Evolutionary conservation across 495 filamentous ascomycete species (phyloP).

Genomic region (Cairneyella variabilis): DNA sequence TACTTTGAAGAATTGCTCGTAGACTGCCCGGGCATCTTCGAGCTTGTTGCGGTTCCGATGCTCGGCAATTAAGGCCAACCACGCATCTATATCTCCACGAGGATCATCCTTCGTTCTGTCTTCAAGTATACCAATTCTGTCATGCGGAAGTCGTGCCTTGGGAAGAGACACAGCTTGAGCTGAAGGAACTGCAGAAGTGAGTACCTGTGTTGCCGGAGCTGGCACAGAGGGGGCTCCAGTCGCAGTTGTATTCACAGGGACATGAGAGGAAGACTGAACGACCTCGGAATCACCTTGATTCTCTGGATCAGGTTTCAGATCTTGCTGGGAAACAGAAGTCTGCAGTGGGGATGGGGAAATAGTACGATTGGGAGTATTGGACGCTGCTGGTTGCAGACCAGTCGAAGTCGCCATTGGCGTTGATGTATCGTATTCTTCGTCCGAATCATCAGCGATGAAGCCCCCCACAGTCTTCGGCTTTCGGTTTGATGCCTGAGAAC

Average conservation of each 20-base stretch:
- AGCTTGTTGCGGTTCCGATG: constrained; percentile 76
- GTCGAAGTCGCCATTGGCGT: constrained; percentile 12
- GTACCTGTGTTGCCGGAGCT: constrained; percentile 38
- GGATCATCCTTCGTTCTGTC: constrained; percentile 89
- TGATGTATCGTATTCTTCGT: constrained; percentile 41
- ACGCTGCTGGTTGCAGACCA: constrained; percentile 12
- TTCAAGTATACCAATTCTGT: constrained; percentile 65
- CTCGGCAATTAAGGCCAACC: constrained; percentile 82
- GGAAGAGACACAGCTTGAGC: constrained; percentile 14
- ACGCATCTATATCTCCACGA: constrained; percentile 84
- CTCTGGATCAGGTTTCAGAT: constrained; percentile 45
- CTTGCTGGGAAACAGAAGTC: constrained; percentile 19
- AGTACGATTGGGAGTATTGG: constrained; percentile 16
- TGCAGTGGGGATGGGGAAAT: constrained; percentile 25
- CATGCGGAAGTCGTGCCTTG: constrained; percentile 29
- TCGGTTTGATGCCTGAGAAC: constrained; percentile 35
- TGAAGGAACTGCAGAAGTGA: constrained; percentile 18
- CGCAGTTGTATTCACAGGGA: constrained; percentile 43
- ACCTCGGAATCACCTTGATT: constrained; percentile 50
- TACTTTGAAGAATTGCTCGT: constrained; percentile 78
- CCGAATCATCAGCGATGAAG: constrained; percentile 75
- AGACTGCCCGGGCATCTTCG: constrained; percentile 74
- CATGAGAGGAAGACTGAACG: constrained; percentile 41
- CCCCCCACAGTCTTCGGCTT: constrained; percentile 73
- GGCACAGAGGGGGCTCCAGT: constrained; percentile 30